Evolutionary conservation across 495 filamentous ascomycete genomes (phyloP).

Genomic region (Penicillium ochrochloron): DNA sequence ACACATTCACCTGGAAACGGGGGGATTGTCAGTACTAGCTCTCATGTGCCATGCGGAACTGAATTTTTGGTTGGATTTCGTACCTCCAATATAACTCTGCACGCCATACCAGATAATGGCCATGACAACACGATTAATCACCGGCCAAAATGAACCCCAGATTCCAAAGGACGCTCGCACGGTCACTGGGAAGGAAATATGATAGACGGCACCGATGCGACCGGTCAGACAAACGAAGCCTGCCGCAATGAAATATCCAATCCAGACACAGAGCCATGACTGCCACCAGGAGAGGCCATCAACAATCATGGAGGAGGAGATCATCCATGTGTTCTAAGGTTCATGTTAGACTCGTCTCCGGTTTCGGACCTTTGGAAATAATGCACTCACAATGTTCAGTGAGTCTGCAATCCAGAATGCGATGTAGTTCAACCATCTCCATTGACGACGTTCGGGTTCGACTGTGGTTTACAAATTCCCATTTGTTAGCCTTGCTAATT

Average conservation of each 20-base stretch:
- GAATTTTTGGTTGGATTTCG: not conserved
- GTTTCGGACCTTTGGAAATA: not conserved
- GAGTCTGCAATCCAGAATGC: constrained; percentile 94
- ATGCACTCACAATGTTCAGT: constrained; percentile 76
- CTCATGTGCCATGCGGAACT: not conserved
- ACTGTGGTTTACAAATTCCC: constrained; percentile 51
- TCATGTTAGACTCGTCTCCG: constrained; percentile 19
- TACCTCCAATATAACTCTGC: constrained; percentile 82
- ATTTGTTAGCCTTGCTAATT: constrained; percentile 24
- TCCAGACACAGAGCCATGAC: constrained; percentile 86
- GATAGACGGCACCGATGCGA: constrained; percentile 87
- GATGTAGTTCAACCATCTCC: constrained; percentile 88
- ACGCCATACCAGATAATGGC: constrained; percentile 80
- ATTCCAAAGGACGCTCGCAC: constrained; percentile 79
- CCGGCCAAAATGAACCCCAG: constrained; percentile 88
- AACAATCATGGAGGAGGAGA: constrained; percentile 80
- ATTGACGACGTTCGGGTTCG: constrained; percentile 81
- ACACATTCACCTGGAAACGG: constrained; percentile 65
- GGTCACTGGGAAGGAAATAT: constrained; percentile 85
- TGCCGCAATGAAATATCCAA: constrained; percentile 79
- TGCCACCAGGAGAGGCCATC: constrained; percentile 92
- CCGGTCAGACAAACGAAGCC: constrained; percentile 77
- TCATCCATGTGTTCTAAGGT: constrained; percentile 91
- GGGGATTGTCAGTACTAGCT: not conserved
- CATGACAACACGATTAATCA: constrained; percentile 89